Conservation (phyloP, 352 stramenopile species). For the Globisporangium paroecandrum region DNA sequence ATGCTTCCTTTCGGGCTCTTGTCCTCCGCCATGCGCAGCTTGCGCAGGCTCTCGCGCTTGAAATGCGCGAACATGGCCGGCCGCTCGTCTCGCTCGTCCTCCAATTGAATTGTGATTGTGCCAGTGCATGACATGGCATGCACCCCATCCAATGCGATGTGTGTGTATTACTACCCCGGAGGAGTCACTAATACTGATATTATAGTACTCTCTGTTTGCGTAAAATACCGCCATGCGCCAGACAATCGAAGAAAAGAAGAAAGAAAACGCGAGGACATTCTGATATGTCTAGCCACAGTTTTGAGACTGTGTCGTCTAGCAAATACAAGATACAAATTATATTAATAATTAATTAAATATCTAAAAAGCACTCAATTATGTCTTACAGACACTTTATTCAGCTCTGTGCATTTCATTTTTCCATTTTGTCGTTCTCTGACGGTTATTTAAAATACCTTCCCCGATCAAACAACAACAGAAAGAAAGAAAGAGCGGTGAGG, state of each 20-base stretch:
- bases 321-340: not conserved
- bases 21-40: conserved; percentile 77
- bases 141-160: conserved; percentile 6
- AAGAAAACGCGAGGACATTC: not conserved
- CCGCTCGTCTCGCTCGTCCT: not conserved
- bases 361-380: not conserved
- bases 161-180: not conserved
- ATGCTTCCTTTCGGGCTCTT: conserved; percentile 91
- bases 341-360: not conserved
- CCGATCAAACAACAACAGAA: not conserved
- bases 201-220: not conserved
- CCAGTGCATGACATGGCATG: not conserved
- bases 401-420: not conserved
- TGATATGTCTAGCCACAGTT: not conserved
- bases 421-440: not conserved
- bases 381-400: not conserved
- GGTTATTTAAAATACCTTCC: not conserved
- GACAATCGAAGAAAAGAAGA: not conserved
- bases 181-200: not conserved
- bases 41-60: conserved; percentile 84
- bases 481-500: not conserved
- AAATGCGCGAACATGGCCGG: conserved; percentile 69
- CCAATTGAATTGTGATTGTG: not conserved
- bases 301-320: too few relatives aligned
- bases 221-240: not conserved